Evolutionary conservation across 2,329 filamentous ascomycete species (phyloP), one percentile per base, ranked within the genome.

Genomic region (Fusarium bactridioides): DNA sequence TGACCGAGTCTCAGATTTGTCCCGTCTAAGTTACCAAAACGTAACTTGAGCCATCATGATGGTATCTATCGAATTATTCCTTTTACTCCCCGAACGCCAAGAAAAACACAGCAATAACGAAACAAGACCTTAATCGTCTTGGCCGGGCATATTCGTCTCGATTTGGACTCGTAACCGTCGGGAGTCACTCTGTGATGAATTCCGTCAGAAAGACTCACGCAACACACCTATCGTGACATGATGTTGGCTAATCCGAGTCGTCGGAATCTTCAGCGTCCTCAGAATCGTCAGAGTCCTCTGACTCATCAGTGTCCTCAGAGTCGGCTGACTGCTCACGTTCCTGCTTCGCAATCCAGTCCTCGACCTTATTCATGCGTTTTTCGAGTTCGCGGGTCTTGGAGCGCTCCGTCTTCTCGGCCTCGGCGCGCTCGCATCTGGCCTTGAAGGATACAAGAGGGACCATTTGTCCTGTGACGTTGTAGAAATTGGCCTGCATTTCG

Each of bases 401-500:
- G 12, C 58, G 51, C 43, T 72, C 67, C 19, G 61, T 38, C 43
- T 68, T 33, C 29, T 61, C 65, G 33, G 56, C 60, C 65, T 81
- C 80, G 1, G 75, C 79, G 16, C 61, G 60, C 63, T 81, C 80
- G n/a, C 79, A 78, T 63, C 79, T 81, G 27, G 72, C 74, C 44
- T 79, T 79, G 50, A 86, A 79, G n/a, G 80, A 72, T 38, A 81
- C 78, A 12, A 82, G 71, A 3, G 82, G 80, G 1, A 85, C 75
- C 78, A 84, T 80, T 11, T 81, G 77, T 8, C 84, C 84, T 0
- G 83, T 85, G 48, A 76, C 81, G 64, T 85, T 84, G 74, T 78
- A 82, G 60, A 85, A 84, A 54, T 80, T 81, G 35, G 83, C 82
- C 67, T 86, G 84, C 76, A 85, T 81, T 66, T 84, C 80, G 2